Conservation (phyloP, 257 asterid species). For the Gentiana macrophylla region DNA sequence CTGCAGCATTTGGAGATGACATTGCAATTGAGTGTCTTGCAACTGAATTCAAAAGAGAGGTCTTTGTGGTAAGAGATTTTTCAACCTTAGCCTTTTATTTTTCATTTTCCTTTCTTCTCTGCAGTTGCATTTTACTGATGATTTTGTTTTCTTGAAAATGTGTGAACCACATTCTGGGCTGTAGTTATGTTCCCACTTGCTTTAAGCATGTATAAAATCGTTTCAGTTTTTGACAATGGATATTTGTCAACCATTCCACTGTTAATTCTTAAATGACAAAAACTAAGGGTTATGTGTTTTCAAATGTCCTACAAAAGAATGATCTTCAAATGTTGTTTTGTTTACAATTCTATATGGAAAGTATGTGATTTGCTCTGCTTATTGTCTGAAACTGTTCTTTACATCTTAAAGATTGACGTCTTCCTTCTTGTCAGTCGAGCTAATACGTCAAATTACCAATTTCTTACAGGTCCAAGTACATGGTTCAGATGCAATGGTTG, state of each 20-base stretch:
- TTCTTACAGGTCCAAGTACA: constrained; percentile 80
- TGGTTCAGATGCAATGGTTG: constrained; percentile 98
- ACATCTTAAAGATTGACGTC: too few species aligned
- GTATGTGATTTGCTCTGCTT: too few species aligned
- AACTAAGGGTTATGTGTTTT: not conserved
- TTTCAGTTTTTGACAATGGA: too few species aligned
- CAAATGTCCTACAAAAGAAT: not conserved
- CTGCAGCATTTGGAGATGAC: constrained; percentile 97
- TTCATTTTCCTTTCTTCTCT: not conserved
- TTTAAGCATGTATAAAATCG: too few species aligned
- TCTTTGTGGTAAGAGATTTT: constrained; percentile 66
- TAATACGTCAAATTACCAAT: not conserved
- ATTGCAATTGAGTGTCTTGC: constrained; percentile 96
- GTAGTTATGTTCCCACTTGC: too few species aligned
- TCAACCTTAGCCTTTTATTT: not conserved
- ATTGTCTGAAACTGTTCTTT: too few species aligned
- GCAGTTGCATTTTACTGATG: not conserved
- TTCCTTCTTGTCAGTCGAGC: too few species aligned
- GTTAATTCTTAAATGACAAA: not conserved
- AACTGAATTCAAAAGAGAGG: constrained; percentile 85
- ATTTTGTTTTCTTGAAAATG: not conserved
- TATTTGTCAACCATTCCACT: not conserved
- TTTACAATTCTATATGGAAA: too few species aligned
- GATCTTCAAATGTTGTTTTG: not conserved
- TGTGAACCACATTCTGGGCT: too few species aligned